Conservation (phyloP, 2,329 filamentous ascomycete genomes). For the Fonsecaea pedrosoi region DNA sequence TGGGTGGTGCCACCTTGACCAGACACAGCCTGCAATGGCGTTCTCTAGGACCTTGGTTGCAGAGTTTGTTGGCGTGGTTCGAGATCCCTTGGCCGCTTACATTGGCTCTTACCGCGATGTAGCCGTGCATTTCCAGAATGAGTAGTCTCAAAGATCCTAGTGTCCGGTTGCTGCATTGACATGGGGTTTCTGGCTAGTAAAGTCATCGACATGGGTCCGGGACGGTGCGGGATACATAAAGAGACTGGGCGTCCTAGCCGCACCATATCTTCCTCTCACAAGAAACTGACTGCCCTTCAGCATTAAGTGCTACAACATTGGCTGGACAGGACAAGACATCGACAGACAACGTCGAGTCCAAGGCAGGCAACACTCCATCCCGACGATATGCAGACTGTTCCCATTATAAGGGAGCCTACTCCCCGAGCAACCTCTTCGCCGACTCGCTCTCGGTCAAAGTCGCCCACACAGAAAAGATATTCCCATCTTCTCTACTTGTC, state of each 20-base stretch:
- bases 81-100: slow-evolving; percentile 12
- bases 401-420: slow-evolving; percentile 18
- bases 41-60: slow-evolving; percentile 19
- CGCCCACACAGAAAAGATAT: slow-evolving; percentile 27
- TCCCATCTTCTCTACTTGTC: slow-evolving; percentile 35
- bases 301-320: neutral
- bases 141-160: slow-evolving; percentile 12
- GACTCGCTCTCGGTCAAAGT: slow-evolving; percentile 17
- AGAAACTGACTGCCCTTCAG: neutral
- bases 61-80: slow-evolving; percentile 10
- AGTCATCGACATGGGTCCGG: slow-evolving; percentile 8
- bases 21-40: slow-evolving; percentile 28
- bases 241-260: neutral
- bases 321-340: neutral
- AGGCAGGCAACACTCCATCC: neutral
- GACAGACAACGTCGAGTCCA: neutral
- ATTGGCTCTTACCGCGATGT: slow-evolving; percentile 21
- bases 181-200: neutral
- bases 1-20: slow-evolving; percentile 24
- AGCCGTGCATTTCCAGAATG: slow-evolving; percentile 22
- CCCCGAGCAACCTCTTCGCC: slow-evolving; percentile 18
- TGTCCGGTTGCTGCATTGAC: slow-evolving; percentile 17
- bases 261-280: neutral
- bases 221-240: slow-evolving; percentile 15
- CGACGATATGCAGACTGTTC: slow-evolving; percentile 16